phyloP scores from a whole-genome alignment of 2,329 filamentous ascomycete species.

The Diaporthe sp. region DNA sequence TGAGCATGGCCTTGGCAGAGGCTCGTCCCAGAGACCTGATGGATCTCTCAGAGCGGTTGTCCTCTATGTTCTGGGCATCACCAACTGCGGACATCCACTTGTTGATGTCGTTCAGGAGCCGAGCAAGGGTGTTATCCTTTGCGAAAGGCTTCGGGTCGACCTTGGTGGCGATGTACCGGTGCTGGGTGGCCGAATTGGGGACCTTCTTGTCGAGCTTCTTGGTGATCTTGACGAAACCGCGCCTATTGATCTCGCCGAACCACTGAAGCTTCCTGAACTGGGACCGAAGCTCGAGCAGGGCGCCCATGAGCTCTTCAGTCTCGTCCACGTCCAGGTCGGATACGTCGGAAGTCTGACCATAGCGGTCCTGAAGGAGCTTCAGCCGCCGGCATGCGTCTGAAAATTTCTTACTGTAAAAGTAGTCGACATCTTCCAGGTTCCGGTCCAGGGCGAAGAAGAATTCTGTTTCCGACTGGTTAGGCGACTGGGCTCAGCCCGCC shows the following conservation, averaged over 20 bases:
- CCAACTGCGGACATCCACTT: constrained; percentile 89
- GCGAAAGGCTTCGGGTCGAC: constrained; percentile 92
- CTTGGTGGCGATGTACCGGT: constrained; percentile 89
- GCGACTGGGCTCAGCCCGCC: constrained; percentile 49
- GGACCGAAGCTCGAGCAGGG: constrained; percentile 87
- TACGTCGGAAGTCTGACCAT: constrained; percentile 80
- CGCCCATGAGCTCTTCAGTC: constrained; percentile 89
- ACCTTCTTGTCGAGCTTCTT: constrained; percentile 99
- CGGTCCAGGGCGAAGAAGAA: constrained; percentile 98
- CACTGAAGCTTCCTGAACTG: constrained; percentile 93
- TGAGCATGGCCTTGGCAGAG: constrained; percentile 81
- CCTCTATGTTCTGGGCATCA: constrained; percentile 82
- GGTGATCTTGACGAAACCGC: constrained; percentile 97
- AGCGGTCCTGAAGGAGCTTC: constrained; percentile 88
- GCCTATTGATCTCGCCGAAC: constrained; percentile 97
- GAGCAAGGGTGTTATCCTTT: constrained; percentile 70
- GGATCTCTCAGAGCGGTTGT: constrained; percentile 81
- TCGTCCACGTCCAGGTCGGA: constrained; percentile 88
- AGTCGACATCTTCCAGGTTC: constrained; percentile 96
- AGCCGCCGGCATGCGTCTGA: constrained; percentile 86
- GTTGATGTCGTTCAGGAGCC: constrained; percentile 77
- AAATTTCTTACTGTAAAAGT: constrained; percentile 97
- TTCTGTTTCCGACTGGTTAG: constrained; percentile 70
- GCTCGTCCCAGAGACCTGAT: constrained; percentile 82
- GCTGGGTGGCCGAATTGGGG: constrained; percentile 79